Conservation (phyloP, 768 basidiomycete species). For the Mycena indigotica region DNA sequence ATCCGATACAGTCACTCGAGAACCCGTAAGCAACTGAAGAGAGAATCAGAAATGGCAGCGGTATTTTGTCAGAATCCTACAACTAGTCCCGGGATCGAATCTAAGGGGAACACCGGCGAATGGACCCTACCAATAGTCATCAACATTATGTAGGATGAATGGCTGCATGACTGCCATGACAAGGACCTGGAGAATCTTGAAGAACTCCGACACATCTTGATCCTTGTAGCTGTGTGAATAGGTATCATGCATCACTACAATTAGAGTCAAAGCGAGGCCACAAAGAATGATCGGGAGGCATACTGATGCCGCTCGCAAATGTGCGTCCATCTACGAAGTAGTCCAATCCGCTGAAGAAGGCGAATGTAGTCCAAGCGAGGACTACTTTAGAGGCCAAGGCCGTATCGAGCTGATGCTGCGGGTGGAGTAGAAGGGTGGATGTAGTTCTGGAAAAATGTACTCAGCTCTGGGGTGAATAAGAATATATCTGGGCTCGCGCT, state of each 20-base stretch:
- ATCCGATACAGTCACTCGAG: slow-evolving; percentile 28
- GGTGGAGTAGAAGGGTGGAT: too few relatives aligned
- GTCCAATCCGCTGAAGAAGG: slow-evolving; percentile 3
- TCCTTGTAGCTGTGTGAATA: slow-evolving; percentile 6
- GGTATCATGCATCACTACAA: not conserved
- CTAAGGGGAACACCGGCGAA: slow-evolving; percentile 28
- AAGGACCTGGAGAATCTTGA: slow-evolving; percentile 14
- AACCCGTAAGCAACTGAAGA: slow-evolving; percentile 30
- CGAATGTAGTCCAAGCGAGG: too few relatives aligned
- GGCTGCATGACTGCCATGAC: not conserved
- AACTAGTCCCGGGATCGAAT: slow-evolving; percentile 35
- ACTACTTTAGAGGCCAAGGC: too few relatives aligned
- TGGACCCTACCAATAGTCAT: slow-evolving; percentile 21
- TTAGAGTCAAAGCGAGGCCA: not conserved
- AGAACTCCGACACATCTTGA: slow-evolving; percentile 2
- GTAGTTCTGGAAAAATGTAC: too few relatives aligned
- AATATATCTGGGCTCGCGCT: too few relatives aligned
- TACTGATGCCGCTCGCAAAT: not conserved
- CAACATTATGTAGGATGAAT: not conserved
- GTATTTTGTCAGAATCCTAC: slow-evolving; percentile 6
- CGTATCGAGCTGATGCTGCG: too few relatives aligned
- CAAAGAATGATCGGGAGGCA: not conserved
- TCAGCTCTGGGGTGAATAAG: too few relatives aligned
- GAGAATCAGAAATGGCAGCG: not conserved
- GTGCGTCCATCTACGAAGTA: not conserved